Evolutionary conservation across 2,329 filamentous ascomycete species (phyloP).

Genomic region (Myriosclerotinia scirpicola): DNA sequence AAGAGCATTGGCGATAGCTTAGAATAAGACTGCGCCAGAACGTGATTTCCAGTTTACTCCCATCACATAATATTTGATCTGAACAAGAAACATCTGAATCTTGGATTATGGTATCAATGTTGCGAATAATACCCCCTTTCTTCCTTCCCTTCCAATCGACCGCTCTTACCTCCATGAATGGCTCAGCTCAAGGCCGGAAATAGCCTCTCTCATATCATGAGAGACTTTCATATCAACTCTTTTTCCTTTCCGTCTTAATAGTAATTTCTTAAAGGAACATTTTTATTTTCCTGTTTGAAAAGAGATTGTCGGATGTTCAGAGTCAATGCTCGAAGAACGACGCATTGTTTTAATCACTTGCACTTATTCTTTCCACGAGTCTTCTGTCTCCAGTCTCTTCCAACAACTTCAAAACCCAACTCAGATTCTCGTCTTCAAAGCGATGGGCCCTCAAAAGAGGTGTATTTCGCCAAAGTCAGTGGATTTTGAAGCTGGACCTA

Average conservation of each 20-base stretch:
- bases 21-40: too few species aligned
- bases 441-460: not conserved
- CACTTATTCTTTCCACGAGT: not conserved
- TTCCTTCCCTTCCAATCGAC: not conserved
- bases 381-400: not conserved
- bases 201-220: too few species aligned
- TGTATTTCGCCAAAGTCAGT: not conserved
- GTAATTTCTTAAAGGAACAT: not conserved
- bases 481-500: not conserved
- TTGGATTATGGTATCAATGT: too few species aligned
- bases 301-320: not conserved
- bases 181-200: not conserved
- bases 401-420: not conserved
- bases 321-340: too few species aligned
- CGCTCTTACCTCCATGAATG: not conserved
- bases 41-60: too few species aligned
- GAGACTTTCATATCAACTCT: not conserved
- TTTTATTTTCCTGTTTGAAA: not conserved
- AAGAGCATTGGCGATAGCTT: too few species aligned
- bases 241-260: too few species aligned
- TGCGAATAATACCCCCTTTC: not conserved
- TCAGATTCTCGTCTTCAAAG: not conserved
- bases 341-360: not conserved
- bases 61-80: too few species aligned
- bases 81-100: too few species aligned